Conservation (phyloP, 2,329 filamentous ascomycete species). For the Coniochaeta hoffmannii region DNA sequence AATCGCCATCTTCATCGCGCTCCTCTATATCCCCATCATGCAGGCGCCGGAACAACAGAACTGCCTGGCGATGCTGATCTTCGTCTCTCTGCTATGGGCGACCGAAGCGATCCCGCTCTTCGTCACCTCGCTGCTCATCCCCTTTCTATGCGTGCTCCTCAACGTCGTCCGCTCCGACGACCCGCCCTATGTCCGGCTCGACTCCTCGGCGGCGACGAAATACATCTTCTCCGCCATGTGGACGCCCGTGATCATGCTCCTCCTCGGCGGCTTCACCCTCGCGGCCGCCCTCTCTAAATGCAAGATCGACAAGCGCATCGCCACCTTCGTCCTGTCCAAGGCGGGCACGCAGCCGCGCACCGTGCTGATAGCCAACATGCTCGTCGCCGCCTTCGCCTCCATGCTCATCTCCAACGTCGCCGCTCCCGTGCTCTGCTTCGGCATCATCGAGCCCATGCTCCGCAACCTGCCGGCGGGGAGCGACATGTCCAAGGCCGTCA, state of each 20-base stretch:
- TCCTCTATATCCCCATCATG: constrained; percentile 77
- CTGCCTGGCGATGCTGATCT: constrained; percentile 85
- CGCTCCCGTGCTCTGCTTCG: constrained; percentile 92
- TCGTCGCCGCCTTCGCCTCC: constrained; percentile 92
- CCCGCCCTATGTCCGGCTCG: constrained; percentile 58
- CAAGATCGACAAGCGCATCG: constrained; percentile 95
- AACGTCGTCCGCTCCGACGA: constrained; percentile 75
- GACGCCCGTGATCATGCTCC: constrained; percentile 97
- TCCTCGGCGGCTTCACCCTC: constrained; percentile 92
- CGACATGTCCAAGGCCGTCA: constrained; percentile 88
- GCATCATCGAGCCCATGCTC: constrained; percentile 95
- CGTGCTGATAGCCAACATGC: constrained; percentile 96
- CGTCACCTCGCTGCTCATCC: constrained; percentile 88
- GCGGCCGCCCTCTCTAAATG: constrained; percentile 94
- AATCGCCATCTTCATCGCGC: constrained; percentile 62
- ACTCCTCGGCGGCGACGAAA: constrained; percentile 71
- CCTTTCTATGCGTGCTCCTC: constrained; percentile 84
- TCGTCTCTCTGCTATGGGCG: constrained; percentile 92
- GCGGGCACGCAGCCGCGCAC: constrained; percentile 84
- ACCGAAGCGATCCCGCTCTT: constrained; percentile 97
- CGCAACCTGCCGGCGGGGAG: constrained; percentile 87
- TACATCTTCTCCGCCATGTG: constrained; percentile 96
- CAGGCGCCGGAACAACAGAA: constrained; percentile 87
- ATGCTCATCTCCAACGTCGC: constrained; percentile 99
- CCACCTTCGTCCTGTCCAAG: constrained; percentile 92